phyloP scores from a whole-genome alignment of 441 rosid species.

The Gossypium trilobum region DNA sequence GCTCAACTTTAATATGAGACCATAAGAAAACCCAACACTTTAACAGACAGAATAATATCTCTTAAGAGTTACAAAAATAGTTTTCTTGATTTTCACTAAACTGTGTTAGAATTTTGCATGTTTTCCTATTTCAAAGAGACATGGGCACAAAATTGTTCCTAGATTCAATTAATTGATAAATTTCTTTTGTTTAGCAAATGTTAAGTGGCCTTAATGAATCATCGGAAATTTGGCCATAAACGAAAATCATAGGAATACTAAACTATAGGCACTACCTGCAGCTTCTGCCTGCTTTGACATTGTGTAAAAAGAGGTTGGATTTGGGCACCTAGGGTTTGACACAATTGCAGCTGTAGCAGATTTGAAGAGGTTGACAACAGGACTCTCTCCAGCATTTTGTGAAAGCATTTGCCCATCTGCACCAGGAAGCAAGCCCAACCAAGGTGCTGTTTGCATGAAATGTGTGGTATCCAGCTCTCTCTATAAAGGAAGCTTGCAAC shows the following conservation, averaged over 20 bases:
- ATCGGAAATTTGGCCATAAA: background rate
- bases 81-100: background rate
- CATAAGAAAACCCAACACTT: background rate
- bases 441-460: slow-evolving; percentile 94
- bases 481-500: slow-evolving; percentile 36
- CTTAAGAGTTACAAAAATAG: background rate
- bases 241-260: background rate
- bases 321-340: slow-evolving; percentile 66
- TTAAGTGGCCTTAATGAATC: slow-evolving; percentile 1
- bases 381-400: slow-evolving; percentile 76
- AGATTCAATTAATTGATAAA: background rate
- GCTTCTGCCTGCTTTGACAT: slow-evolving; percentile 99
- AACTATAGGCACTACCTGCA: slow-evolving; percentile 53
- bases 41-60: background rate
- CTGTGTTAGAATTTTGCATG: background rate
- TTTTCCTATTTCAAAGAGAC: background rate
- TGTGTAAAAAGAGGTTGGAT: slow-evolving; percentile 78
- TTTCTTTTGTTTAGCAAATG: background rate
- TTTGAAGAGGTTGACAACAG: slow-evolving; percentile 81
- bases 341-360: slow-evolving; percentile 71
- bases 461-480: slow-evolving; percentile 79
- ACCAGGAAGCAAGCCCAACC: slow-evolving; percentile 84
- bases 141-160: background rate
- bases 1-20: background rate
- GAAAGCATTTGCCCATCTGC: slow-evolving; percentile 82